Evolutionary conservation across 2,329 filamentous ascomycete genomes (phyloP), one percentile per base, ranked within the genome.

Genomic region (Pyricularia pennisetigena): DNA sequence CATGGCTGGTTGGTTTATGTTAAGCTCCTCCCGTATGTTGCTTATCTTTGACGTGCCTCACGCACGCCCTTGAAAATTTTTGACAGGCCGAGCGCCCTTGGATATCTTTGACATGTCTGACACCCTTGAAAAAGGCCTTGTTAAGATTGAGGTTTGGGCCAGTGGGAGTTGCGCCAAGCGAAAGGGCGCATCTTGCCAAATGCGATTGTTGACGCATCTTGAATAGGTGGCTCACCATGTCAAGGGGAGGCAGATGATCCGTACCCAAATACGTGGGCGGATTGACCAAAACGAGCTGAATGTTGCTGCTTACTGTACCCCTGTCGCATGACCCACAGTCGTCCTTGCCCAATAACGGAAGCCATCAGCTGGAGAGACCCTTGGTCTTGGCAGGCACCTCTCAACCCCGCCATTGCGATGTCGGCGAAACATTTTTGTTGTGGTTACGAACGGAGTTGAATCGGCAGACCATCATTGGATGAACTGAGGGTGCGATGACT

Each of bases 381-480:
- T n/a, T 49, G 20, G 2, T 26, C 57, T 61, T 61, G 57, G 57
- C 57, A 61, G 57, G 57, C 23, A 61, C 57, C 7, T 26, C 57
- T 10, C 28, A 10, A 49, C 35, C 65, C 65, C 65, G 65, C 65
- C 65, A 66, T 57, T 57, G 65, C 65, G 65, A 66, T 66, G 32
- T 66, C 65, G 65, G 65, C 62, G 12, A 63, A 16, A 35, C 32
- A 10, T 63, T 63, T 63, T 20, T 24, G 65, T 57, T 4, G 35
- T 26, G 16, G 32, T 35, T 10, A 57, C 41, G 41, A 49, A n/a
- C 41, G 41, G 41, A 4, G 41, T 8, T 20, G 41, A 49, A 49
- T 20, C 41, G 16, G 41, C 16, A 8, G 41, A 5, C 9, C 12
- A 35, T 20, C 12, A 35, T 20, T 49, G 41, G 41, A 49, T 49